Conservation (phyloP, 2,329 filamentous ascomycete species). For the Coniella vitis region DNA sequence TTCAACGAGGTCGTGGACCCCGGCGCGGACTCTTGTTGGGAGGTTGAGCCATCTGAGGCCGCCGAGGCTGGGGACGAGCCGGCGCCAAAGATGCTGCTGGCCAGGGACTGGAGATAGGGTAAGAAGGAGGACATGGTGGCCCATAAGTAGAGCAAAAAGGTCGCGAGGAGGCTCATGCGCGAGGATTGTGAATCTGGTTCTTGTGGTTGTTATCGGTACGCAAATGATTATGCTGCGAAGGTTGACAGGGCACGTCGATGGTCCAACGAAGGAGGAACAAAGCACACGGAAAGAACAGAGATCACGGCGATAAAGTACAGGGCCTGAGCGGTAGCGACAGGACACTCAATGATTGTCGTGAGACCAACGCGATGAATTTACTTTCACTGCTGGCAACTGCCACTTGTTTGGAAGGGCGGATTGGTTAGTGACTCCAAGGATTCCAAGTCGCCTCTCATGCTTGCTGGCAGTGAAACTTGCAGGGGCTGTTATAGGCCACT, state of each 20-base stretch:
- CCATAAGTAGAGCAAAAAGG: background rate
- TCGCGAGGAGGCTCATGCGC: constrained; percentile 1
- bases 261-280: background rate
- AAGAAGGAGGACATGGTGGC: constrained; percentile 12
- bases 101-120: background rate
- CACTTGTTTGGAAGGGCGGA: no score
- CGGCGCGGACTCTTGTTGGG: background rate
- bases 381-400: no score
- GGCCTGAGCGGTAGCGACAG: no score
- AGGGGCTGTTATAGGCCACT: no score
- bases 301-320: background rate
- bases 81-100: background rate
- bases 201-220: background rate
- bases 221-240: background rate
- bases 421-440: no score
- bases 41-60: background rate
- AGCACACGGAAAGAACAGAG: no score
- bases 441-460: no score
- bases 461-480: no score
- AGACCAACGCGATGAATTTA: no score
- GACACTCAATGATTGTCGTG: no score
- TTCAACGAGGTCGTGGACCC: background rate
- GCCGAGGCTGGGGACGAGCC: background rate
- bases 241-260: background rate
- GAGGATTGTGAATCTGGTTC: no score